Percentiles rank a stretch among this genome's conserved stretches.
Evolutionary conservation across 2,329 filamentous ascomycete species (phyloP).

Genomic region (Colletotrichum tamarilloi): DNA sequence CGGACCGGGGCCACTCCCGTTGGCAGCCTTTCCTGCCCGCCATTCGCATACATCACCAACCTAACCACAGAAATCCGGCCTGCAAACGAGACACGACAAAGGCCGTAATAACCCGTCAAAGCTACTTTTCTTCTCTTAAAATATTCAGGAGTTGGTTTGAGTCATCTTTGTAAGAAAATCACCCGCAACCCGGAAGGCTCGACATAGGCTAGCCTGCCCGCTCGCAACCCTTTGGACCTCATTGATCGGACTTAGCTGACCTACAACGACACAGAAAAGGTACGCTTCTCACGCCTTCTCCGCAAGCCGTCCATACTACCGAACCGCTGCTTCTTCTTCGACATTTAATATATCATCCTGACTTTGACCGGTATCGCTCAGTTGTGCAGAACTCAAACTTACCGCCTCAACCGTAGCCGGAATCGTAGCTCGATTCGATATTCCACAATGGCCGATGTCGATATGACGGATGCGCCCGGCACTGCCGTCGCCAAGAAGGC

Average conservation of each 20-base stretch:
- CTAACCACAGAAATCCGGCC: not conserved
- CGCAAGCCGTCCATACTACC: not conserved
- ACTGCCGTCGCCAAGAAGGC: slow-evolving; percentile 64
- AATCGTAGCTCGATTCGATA: not conserved
- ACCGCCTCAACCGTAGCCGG: not conserved
- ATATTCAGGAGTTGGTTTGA: not conserved
- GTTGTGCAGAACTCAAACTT: not conserved
- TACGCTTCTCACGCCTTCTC: not conserved
- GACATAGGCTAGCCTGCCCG: not conserved
- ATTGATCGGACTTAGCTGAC: slow-evolving; percentile 3
- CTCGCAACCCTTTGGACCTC: slow-evolving; percentile 14
- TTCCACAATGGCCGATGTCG: slow-evolving; percentile 85
- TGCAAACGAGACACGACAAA: not conserved
- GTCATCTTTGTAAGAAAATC: not conserved
- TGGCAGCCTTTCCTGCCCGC: not conserved
- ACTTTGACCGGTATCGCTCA: not conserved
- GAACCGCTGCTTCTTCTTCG: not conserved
- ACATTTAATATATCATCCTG: not conserved
- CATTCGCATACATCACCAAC: slow-evolving; percentile 5
- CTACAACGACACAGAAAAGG: slow-evolving; percentile 2
- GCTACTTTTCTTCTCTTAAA: not conserved
- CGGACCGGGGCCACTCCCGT: not conserved
- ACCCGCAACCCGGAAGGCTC: not conserved
- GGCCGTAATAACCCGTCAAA: not conserved
- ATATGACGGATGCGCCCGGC: slow-evolving; percentile 89